phyloP scores from a whole-genome alignment of 495 filamentous ascomycete genomes.

The Aspergillus sclerotiicarbonarius region DNA sequence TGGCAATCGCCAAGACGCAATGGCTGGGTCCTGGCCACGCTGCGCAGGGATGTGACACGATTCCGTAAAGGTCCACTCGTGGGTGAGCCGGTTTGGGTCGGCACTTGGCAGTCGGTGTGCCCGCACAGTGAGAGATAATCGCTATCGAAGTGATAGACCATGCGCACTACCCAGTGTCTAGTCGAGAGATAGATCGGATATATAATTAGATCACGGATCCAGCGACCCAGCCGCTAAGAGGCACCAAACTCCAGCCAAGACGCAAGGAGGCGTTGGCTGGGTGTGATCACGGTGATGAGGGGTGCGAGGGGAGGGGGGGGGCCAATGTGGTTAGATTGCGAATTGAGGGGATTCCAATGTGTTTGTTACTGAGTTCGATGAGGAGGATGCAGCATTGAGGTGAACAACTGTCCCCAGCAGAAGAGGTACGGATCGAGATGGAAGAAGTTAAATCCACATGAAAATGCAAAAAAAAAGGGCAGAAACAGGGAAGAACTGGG shows the following conservation, averaged over 20 bases:
- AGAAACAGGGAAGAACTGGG: slow-evolving; percentile 8
- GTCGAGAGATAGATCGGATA: slow-evolving; percentile 26
- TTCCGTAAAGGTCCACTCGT: background rate
- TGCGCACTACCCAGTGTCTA: slow-evolving; percentile 13
- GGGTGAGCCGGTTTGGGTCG: background rate
- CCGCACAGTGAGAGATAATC: slow-evolving; percentile 9
- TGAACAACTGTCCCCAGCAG: background rate
- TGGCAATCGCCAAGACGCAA: slow-evolving; percentile 12
- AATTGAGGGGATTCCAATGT: background rate
- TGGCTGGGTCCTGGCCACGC: slow-evolving; percentile 8
- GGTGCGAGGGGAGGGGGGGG: background rate
- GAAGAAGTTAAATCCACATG: background rate
- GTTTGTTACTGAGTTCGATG: too few relatives aligned
- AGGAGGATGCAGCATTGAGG: too few relatives aligned
- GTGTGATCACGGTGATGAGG: background rate
- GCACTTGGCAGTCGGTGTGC: slow-evolving; percentile 9
- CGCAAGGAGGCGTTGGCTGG: background rate
- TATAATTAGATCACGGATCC: slow-evolving; percentile 27
- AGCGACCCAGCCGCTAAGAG: slow-evolving; percentile 18
- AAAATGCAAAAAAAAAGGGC: slow-evolving; percentile 7
- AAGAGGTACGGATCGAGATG: background rate
- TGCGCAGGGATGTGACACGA: slow-evolving; percentile 7
- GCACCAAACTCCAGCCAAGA: slow-evolving; percentile 12
- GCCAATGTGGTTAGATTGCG: background rate
- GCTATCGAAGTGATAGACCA: slow-evolving; percentile 13